Percentiles rank a stretch among this genome's conserved stretches.
phyloP scores from a whole-genome alignment of 176 grass and related monocot species.

The Tuctoria greenei region DNA sequence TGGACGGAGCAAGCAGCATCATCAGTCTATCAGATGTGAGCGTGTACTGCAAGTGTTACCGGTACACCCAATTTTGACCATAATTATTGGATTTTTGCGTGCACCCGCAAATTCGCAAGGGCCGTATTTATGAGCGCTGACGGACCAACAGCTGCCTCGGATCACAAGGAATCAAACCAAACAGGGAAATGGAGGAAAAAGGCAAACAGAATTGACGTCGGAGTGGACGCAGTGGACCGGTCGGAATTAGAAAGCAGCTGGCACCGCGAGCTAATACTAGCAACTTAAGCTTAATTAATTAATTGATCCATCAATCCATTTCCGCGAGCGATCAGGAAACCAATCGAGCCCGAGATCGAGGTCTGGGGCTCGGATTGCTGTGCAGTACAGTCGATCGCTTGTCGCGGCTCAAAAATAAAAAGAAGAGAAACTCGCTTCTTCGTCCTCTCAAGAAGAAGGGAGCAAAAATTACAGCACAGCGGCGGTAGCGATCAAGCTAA shows the following conservation, averaged over 20 bases:
- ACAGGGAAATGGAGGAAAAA: not conserved
- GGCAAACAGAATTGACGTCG: conserved; percentile 15
- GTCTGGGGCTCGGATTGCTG: conserved; percentile 5
- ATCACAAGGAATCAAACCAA: conserved; percentile 12
- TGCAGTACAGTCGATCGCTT: conserved; percentile 16
- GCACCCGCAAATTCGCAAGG: conserved; percentile 1
- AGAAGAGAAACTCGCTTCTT: conserved; percentile 7
- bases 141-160: not conserved
- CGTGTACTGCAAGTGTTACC: not conserved
- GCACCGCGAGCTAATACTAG: conserved; percentile 10
- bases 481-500: conserved; percentile 19
- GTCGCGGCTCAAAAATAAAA: conserved; percentile 12
- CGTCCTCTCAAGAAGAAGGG: conserved; percentile 28
- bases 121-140: conserved; percentile 33
- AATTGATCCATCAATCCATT: conserved; percentile 21
- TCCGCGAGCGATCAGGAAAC: conserved; percentile 27
- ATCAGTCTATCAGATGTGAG: not conserved
- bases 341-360: conserved; percentile 4
- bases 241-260: not conserved
- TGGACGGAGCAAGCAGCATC: no score
- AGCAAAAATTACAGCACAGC: conserved; percentile 59
- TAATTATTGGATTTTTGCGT: conserved; percentile 21
- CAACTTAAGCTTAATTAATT: conserved; percentile 1
- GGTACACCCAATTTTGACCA: conserved; percentile 29
- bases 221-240: not conserved